Evolutionary conservation across 306 rosid genomes (phyloP), one percentile per base, ranked within the genome.

Genomic region (Mimosa bimucronata): DNA sequence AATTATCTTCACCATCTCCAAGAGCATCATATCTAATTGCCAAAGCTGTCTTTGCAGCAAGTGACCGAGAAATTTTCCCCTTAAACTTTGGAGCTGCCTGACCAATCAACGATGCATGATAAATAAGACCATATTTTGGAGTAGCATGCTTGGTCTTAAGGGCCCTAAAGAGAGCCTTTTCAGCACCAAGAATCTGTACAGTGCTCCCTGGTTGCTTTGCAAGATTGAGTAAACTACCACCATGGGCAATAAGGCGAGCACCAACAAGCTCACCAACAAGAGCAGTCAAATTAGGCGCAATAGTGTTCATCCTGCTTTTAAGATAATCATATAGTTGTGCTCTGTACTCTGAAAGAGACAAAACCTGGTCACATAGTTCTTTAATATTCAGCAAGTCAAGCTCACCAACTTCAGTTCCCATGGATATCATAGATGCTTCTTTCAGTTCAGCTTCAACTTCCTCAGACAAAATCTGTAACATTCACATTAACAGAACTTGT

Each of bases 361-460:
- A 87, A 74, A 91, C 93, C 79, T 89, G 95, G 41, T 91, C 95
- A 78, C 93, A 91, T 34, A 91, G 89, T 55, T 89, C 91, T 73
- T 58, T 81, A 76, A 89, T 91, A 69, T 89, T 91, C 5, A 31
- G 23, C 85, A 91, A 77, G 83, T 91, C 95, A 71, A 89, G 89
- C 53, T 91, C 95, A 77, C 93, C 89, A 78, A 91, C 75, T 84
- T 91, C 95, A 40, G 95, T 91, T 83, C 93, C 95, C 95, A 91
- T 91, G 48, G 93, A 91, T 69, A 91, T 89, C 87, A 86, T 60
- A 83, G 85, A 73, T 5, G 93, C 95, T 52, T 91, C 92, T 81
- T 91, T 91, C 84, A 91, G 58, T 70, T 87, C 89, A 9, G 83
- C 15, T 80, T 91, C 95, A 52, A 91, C 83, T 69, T 91, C 95